A percentile compares a stretch with the other conserved stretches of the same genome.
These are phyloP conservation scores for Venturia asperata DNA, from an alignment of 2,329 filamentous ascomycete genomes.

Conservation along the genomic window DNA sequence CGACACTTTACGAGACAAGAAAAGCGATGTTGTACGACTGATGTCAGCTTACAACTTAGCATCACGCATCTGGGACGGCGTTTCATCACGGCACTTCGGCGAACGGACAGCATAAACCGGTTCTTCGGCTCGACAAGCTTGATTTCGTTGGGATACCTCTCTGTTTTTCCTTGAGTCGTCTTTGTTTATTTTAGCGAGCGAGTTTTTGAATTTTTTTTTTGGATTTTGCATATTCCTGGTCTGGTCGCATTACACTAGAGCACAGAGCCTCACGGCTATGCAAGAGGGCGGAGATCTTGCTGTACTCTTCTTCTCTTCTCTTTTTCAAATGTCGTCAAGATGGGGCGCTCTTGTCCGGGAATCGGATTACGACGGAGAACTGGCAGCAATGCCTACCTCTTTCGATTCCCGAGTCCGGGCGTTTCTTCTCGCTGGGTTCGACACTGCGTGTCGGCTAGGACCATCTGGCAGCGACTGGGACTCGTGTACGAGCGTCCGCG, in stretches of 20 bases:
- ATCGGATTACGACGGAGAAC: slow-evolving; percentile 20
- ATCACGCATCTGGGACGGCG: slow-evolving; percentile 43
- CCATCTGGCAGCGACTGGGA: slow-evolving; percentile 11
- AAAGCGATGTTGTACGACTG: slow-evolving; percentile 38
- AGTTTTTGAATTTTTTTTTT: slow-evolving; percentile 34
- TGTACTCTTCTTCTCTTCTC: slow-evolving; percentile 24
- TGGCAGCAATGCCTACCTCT: slow-evolving; percentile 8
- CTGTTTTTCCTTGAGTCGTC: slow-evolving; percentile 35
- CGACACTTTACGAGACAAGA: slow-evolving; percentile 38
- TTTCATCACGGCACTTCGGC: slow-evolving; percentile 31
- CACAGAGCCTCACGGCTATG: slow-evolving; percentile 39
- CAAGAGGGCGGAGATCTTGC: slow-evolving; percentile 35
- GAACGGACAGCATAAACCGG: not conserved
- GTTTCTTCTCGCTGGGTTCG: slow-evolving; percentile 4
- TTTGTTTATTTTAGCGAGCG: slow-evolving; percentile 40
- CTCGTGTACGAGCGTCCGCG: slow-evolving; percentile 12
- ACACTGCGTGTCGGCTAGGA: slow-evolving; percentile 12
- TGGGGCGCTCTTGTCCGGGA: slow-evolving; percentile 21
- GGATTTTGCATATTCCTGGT: slow-evolving; percentile 41
- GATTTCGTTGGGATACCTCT: slow-evolving; percentile 32
- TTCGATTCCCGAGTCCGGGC: slow-evolving; percentile 7
- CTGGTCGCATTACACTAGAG: slow-evolving; percentile 23
- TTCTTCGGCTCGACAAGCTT: slow-evolving; percentile 22
- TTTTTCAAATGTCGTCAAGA: slow-evolving; percentile 36
- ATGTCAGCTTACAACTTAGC: slow-evolving; percentile 37